Evolutionary conservation across 2,329 filamentous ascomycete genomes (phyloP), one percentile per base, ranked within the genome.

Genomic region (Sarocladium kiliense): DNA sequence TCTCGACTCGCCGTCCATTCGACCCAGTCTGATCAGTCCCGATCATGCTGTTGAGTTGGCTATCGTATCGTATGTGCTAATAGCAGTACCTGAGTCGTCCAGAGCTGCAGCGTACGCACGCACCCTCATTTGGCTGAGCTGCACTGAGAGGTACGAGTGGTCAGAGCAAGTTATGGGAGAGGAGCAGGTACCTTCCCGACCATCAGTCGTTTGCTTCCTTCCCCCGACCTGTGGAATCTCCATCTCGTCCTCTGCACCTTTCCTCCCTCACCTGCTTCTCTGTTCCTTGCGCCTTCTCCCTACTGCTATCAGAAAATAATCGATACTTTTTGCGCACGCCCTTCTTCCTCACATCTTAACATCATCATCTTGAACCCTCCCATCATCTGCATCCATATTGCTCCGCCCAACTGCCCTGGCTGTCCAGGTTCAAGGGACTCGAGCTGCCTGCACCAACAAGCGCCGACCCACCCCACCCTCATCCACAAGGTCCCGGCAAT

Each of bases 351-450:
- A 58, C 63, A 62, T 58, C 59, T 55, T 56, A 55, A 60, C 49
- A 23, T 14, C n/a, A 47, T 23, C 42, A 47, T 25, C 10, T n/a
- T 5, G 16, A 49, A n/a, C 7, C 12, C 30, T 5, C 5, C 10
- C 18, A 41, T 53, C 34, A 18, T 27, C 11, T 27, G 62, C 62
- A 62, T 57, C 67, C 65, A 56, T 60, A 57, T 59, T 54, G 60
- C 58, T 62, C 55, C 60, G 59, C 56, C 63, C 53, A 71, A 27
- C 32, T 27, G 5, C 50, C 34, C 63, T 63, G 58, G 61, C 64
- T 19, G 59, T 62, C 36, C 66, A 77, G 65, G 67, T 76, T 63
- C 74, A 41, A 53, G 50, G 36, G 50, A 53, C 21, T 39, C 50
- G 36, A 53, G 50, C 32, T 53, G 50, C 36, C 36, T 21, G 32